Base-by-base conservation (phyloP, 2,329 filamentous ascomycete genomes). In the Nothophoma quercina region DNA sequence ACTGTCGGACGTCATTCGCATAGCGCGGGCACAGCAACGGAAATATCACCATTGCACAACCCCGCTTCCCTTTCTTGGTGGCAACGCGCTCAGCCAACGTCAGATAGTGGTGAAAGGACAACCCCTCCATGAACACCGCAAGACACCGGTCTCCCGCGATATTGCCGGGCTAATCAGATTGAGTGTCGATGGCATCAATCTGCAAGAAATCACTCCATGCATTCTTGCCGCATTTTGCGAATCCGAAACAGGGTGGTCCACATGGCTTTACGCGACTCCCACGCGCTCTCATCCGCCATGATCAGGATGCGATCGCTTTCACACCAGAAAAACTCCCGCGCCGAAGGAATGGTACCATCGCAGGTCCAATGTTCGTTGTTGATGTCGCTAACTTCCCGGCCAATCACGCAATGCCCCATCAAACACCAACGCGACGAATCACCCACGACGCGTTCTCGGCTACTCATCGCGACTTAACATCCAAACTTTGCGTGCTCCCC, bases 331-430 rank as follows among this genome's bases (percentile, higher is more conserved):
- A 52, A 54, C 50, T 45, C 50, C 49, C 52, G 28, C 28, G 35
- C 44, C 33, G 50, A 21, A 30, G 19, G 38, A 15, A 54, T 56
- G 51, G n/a, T 34, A 47, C 29, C 38, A 45, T 46, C 45, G 34
- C 29, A 38, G 48, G 40, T 42, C 46, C 42, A 36, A 23, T 40
- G 47, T 51, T 58, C 50, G 50, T 36, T 33, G 58, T 55, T 40
- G 29, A 68, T 70, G 68, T 70, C 61, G 69, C 62, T 56, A 65
- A 44, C 22, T 43, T 38, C 63, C 60, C 51, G 50, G 63, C 67
- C 64, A 68, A 71, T 72, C 63, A 70, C 70, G 70, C 69, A 65
- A 72, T 71, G 32, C 40, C 55, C 51, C 46, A 58, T 59, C 47
- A 55, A 60, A 30, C 28, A 22, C 19, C 15, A 36, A 16, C 19